Conservation (phyloP, 768 basidiomycete species). For the Coprinopsis cinerea region DNA sequence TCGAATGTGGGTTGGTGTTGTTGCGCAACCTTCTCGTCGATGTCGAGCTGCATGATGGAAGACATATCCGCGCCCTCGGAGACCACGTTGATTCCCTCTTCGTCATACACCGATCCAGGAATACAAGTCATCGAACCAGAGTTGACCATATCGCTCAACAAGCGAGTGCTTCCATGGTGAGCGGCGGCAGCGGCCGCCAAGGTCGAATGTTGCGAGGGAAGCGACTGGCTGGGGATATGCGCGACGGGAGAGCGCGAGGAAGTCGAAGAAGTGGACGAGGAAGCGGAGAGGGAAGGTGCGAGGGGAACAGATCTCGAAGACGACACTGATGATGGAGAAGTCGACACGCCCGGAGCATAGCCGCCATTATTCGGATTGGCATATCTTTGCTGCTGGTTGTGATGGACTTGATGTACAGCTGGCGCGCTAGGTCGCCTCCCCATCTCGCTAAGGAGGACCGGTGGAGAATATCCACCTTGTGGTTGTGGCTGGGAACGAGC, state of each 20-base stretch:
- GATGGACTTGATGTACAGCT: not conserved
- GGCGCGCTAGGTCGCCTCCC: not conserved
- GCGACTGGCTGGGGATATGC: not conserved
- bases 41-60: not conserved
- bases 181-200: not conserved
- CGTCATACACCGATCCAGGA: conserved; percentile 2
- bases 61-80: not conserved
- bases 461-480: not conserved
- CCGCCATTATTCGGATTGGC: not conserved
- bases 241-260: conserved; percentile 1
- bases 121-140: conserved; percentile 8
- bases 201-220: not conserved
- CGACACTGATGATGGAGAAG: conserved; percentile 8
- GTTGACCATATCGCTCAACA: conserved; percentile 6
- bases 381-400: conserved; percentile 2
- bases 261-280: conserved; percentile 4
- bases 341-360: conserved; percentile 3
- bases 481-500: not conserved
- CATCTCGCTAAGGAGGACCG: not conserved
- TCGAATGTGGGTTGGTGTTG: not conserved
- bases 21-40: conserved; percentile 1
- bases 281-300: conserved; percentile 1
- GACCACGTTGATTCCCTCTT: not conserved
- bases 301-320: conserved; percentile 7
- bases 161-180: conserved; percentile 1